These are phyloP conservation scores for Lactarius pseudohatsudake DNA, from an alignment of 768 basidiomycete species.

Conservation along the genomic window DNA sequence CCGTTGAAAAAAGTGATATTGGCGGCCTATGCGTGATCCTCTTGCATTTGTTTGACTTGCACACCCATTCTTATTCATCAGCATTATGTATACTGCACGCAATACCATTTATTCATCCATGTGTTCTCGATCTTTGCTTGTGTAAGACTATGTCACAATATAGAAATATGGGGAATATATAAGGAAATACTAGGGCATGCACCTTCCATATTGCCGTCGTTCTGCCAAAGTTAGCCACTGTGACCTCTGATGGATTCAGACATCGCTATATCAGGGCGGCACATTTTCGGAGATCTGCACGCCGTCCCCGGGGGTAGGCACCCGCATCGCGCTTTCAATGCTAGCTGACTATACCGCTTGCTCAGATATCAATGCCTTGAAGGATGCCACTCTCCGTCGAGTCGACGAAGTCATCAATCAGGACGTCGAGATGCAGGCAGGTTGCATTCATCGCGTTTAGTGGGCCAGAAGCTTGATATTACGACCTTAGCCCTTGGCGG, in stretches of 20 bases:
- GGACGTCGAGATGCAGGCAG: slow-evolving; percentile 75
- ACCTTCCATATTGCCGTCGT: neutral
- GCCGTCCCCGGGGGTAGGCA: neutral
- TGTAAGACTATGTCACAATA: slow-evolving; percentile 5
- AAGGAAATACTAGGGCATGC: neutral
- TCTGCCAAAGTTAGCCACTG: neutral
- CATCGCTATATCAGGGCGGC: neutral
- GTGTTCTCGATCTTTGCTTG: neutral
- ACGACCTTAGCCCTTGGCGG: slow-evolving; percentile 11
- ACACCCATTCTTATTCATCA: slow-evolving; percentile 23
- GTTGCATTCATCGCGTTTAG: neutral
- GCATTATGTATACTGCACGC: slow-evolving; percentile 28
- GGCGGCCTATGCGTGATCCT: slow-evolving; percentile 31
- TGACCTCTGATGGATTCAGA: neutral
- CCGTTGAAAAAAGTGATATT: slow-evolving; percentile 64
- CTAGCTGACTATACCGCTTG: neutral
- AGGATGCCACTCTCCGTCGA: slow-evolving; percentile 46
- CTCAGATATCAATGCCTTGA: slow-evolving; percentile 8
- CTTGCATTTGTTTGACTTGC: slow-evolving; percentile 14
- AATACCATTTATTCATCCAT: slow-evolving; percentile 24
- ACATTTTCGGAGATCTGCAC: neutral
- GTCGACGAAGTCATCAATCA: slow-evolving; percentile 58
- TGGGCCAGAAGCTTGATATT: neutral
- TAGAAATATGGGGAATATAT: neutral
- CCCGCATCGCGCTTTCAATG: neutral